phyloP scores from a whole-genome alignment of 2,329 filamentous ascomycete genomes.

The Colletotrichum euphorbiae region DNA sequence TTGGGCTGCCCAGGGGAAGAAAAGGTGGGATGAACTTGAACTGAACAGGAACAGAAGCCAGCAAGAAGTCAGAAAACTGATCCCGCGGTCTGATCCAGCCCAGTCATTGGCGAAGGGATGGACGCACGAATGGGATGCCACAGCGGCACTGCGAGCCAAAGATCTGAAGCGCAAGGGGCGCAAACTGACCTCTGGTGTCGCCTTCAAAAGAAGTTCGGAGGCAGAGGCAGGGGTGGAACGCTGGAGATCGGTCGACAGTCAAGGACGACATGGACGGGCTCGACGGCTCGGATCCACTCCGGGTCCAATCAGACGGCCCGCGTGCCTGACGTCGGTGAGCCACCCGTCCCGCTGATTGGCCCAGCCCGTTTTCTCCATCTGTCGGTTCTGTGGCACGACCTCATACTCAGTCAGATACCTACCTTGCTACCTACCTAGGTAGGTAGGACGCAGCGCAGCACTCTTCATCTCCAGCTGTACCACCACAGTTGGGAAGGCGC shows the following conservation, averaged over 20 bases:
- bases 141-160: constrained; percentile 37
- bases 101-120: constrained; percentile 36
- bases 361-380: constrained; percentile 20
- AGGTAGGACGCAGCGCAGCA: background rate
- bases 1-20: background rate
- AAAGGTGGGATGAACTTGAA: constrained; percentile 30
- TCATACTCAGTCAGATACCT: background rate
- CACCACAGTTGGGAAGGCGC: constrained; percentile 1
- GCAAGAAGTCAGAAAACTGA: constrained; percentile 5
- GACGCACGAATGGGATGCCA: constrained; percentile 37
- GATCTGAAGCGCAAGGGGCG: constrained; percentile 38
- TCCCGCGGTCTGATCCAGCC: constrained; percentile 19
- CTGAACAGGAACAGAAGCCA: background rate
- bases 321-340: constrained; percentile 25
- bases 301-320: constrained; percentile 26
- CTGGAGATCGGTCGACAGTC: background rate
- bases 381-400: background rate
- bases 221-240: background rate
- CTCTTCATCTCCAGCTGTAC: background rate
- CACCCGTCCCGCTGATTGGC: constrained; percentile 21
- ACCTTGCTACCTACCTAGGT: no score
- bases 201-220: background rate
- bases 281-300: constrained; percentile 23
- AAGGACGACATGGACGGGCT: constrained; percentile 1
- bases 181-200: constrained; percentile 27